These are phyloP conservation scores for Serendipita vermifera DNA, from an alignment of 768 basidiomycete genomes.

Conservation along the genomic window DNA sequence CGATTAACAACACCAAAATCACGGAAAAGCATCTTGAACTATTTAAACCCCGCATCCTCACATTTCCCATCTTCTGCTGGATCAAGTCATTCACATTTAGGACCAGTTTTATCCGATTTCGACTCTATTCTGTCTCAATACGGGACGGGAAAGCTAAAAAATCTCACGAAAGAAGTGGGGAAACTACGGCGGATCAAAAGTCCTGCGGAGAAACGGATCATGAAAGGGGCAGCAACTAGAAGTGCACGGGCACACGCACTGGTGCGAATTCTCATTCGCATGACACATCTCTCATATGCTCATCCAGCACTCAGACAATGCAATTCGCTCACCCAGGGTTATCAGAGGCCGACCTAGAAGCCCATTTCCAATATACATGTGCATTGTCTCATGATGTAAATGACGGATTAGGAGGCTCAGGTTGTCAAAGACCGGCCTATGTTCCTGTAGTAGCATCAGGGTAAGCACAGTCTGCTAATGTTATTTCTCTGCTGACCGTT, in stretches of 20 bases:
- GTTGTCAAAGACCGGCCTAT: constrained; percentile 83
- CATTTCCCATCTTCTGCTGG: too few relatives aligned
- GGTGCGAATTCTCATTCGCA: constrained; percentile 29
- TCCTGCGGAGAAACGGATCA: constrained; percentile 55
- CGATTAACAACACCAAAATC: too few relatives aligned
- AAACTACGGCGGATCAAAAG: constrained; percentile 70
- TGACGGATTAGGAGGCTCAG: constrained; percentile 25
- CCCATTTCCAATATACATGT: constrained; percentile 87
- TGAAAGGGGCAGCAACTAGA: constrained; percentile 80
- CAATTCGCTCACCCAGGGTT: constrained; percentile 46
- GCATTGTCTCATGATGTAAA: constrained; percentile 27
- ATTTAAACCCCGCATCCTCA: too few relatives aligned
- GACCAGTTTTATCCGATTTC: too few relatives aligned
- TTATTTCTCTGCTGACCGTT: background rate
- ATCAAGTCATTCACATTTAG: too few relatives aligned
- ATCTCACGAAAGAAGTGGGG: constrained; percentile 57
- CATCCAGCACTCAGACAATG: constrained; percentile 62
- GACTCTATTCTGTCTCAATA: constrained; percentile 46
- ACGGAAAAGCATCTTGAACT: too few relatives aligned
- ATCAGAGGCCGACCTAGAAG: constrained; percentile 49
- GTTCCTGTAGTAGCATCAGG: constrained; percentile 96
- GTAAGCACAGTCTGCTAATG: constrained; percentile 27
- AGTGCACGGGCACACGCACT: constrained; percentile 75
- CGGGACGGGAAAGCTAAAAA: constrained; percentile 32
- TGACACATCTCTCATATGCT: background rate